These are phyloP conservation scores for Yamadazyma sp. DNA, from an alignment of 805 yeast species.

Conservation along the genomic window DNA sequence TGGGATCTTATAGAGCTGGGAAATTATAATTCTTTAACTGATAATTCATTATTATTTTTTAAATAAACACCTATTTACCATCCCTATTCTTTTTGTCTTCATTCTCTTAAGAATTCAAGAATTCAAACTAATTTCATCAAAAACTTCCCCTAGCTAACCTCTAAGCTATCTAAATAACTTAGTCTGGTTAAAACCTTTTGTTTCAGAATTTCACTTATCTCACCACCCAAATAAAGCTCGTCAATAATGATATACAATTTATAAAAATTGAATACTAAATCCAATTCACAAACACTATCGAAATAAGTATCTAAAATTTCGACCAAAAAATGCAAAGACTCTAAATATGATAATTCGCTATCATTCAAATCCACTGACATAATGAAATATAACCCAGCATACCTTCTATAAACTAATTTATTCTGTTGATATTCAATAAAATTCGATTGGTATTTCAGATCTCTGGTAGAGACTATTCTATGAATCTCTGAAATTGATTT, in stretches of 20 bases:
- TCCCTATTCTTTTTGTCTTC: neutral
- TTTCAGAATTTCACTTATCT: conserved; percentile 82
- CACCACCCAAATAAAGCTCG: conserved; percentile 88
- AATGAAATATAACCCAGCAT: conserved; percentile 90
- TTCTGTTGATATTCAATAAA: conserved; percentile 60
- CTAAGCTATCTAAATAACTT: conserved; percentile 48
- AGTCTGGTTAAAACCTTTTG: conserved; percentile 62
- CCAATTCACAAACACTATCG: conserved; percentile 90
- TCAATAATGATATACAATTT: conserved; percentile 80
- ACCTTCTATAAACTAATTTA: conserved; percentile 79
- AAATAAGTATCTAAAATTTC: conserved; percentile 85
- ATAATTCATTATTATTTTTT: conserved; percentile 1
- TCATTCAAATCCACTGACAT: conserved; percentile 76
- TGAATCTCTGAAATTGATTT: conserved; percentile 62
- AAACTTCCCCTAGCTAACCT: no score
- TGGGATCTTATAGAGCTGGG: conserved; percentile 30
- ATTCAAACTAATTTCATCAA: no score
- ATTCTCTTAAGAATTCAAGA: neutral
- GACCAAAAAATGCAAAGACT: conserved; percentile 82
- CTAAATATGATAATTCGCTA: conserved; percentile 79
- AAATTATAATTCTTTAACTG: conserved; percentile 4
- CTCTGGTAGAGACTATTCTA: conserved; percentile 75
- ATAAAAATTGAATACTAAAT: conserved; percentile 87
- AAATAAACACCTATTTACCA: conserved; percentile 1
- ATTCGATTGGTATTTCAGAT: conserved; percentile 78